A percentile compares a stretch with the other conserved stretches of the same genome.
Evolutionary conservation across 176 grass and related monocot genomes (phyloP).

Genomic region (Rhynchospora pubera): DNA sequence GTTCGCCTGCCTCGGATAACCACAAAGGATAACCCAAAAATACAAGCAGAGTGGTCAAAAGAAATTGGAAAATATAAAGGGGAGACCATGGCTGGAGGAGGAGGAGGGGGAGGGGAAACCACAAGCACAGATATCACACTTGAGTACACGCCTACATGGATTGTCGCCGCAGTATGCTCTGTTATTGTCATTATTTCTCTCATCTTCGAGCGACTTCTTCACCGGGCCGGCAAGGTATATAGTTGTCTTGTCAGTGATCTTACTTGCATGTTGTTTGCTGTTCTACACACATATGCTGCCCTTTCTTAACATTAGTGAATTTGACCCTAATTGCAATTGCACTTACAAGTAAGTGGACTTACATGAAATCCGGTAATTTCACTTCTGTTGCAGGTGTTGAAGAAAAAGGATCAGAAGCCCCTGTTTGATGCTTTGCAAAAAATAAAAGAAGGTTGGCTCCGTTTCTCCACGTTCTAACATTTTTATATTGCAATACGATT

Average conservation of each 20-base stretch:
- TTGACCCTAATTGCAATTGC: background rate
- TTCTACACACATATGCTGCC: background rate
- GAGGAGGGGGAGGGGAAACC: background rate
- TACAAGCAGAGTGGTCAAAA: background rate
- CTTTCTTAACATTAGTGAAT: background rate
- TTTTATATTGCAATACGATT: background rate
- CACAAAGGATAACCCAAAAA: too few species aligned
- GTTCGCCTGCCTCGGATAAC: too few species aligned
- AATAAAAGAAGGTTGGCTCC: conserved; percentile 33
- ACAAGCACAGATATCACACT: background rate
- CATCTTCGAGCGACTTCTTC: conserved; percentile 37
- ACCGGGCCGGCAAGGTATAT: conserved; percentile 31
- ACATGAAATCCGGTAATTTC: background rate
- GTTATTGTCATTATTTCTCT: conserved; percentile 36
- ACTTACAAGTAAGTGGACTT: background rate
- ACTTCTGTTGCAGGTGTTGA: conserved; percentile 14
- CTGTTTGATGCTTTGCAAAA: conserved; percentile 47
- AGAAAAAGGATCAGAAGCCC: conserved; percentile 33
- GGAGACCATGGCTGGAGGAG: background rate
- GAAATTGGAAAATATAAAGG: background rate
- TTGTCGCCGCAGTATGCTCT: conserved; percentile 31
- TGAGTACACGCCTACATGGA: conserved; percentile 35
- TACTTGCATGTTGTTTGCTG: background rate
- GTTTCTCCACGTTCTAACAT: background rate
- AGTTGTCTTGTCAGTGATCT: background rate